These are phyloP conservation scores for Arctium lappa DNA, from an alignment of 129 eudicot genomes.

Conservation along the genomic window DNA sequence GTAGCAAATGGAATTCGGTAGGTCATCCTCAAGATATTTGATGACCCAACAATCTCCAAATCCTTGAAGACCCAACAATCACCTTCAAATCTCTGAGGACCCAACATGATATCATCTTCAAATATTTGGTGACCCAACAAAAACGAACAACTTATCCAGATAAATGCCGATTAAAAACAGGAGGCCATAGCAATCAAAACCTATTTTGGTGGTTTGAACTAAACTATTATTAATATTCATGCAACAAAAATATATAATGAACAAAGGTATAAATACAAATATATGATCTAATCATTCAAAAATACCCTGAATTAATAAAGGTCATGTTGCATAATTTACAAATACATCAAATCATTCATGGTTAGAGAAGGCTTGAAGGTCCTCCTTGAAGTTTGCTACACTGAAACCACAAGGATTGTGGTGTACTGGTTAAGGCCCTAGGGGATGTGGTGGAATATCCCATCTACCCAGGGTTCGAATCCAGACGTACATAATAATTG, in stretches of 20 bases:
- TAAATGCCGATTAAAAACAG: not conserved
- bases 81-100: too few species aligned
- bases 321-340: not conserved
- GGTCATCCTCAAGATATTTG: too few species aligned
- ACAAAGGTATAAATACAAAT: not conserved
- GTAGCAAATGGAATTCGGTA: too few species aligned
- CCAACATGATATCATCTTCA: too few species aligned
- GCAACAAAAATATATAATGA: not conserved
- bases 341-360: not conserved
- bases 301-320: not conserved
- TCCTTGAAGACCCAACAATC: too few species aligned
- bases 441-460: too few species aligned
- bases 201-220: not conserved
- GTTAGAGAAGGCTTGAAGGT: not conserved
- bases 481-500: too few species aligned
- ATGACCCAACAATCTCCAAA: too few species aligned
- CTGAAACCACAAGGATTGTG: too few species aligned
- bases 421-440: too few species aligned
- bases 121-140: too few species aligned
- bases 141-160: not conserved
- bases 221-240: not conserved
- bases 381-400: not conserved
- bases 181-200: not conserved
- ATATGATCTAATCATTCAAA: not conserved
- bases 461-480: too few species aligned